These are phyloP conservation scores for Termitomyces sp. DNA, from an alignment of 768 basidiomycete species.

Conservation along the genomic window DNA sequence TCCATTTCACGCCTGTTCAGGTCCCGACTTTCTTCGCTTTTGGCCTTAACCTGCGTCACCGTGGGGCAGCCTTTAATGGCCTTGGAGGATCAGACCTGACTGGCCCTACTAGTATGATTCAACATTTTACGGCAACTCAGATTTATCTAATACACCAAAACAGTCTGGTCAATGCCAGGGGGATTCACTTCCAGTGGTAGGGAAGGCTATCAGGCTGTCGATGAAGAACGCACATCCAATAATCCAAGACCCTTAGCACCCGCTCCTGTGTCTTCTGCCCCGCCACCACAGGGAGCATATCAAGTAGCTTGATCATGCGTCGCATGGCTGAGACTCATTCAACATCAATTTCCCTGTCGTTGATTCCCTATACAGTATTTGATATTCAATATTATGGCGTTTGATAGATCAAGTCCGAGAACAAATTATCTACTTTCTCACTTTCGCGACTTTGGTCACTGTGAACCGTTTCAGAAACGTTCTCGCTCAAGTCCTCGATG, in stretches of 20 bases:
- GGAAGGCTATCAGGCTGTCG: slow-evolving; percentile 59
- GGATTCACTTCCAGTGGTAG: slow-evolving; percentile 52
- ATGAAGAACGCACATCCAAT: slow-evolving; percentile 35
- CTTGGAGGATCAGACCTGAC: slow-evolving; percentile 39
- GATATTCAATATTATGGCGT: slow-evolving; percentile 3
- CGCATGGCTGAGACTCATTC: background rate
- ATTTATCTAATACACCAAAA: slow-evolving; percentile 3
- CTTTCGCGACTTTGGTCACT: slow-evolving; percentile 7
- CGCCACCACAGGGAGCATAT: slow-evolving; percentile 30
- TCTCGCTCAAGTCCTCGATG: slow-evolving; percentile 27
- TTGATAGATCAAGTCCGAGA: slow-evolving; percentile 4
- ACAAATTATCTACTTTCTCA: background rate
- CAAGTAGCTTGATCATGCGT: slow-evolving; percentile 29
- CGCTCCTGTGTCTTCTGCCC: slow-evolving; percentile 16
- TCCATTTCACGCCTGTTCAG: slow-evolving; percentile 23
- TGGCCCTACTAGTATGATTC: slow-evolving; percentile 49
- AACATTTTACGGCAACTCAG: background rate
- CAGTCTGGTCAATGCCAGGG: slow-evolving; percentile 79
- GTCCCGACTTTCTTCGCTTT: slow-evolving; percentile 56
- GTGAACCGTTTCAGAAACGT: slow-evolving; percentile 3
- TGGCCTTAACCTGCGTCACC: slow-evolving; percentile 45
- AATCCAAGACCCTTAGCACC: slow-evolving; percentile 22
- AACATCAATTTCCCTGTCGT: background rate
- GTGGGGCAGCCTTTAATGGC: slow-evolving; percentile 50
- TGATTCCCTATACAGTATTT: background rate